Conservation (phyloP, 805 yeast genomes). For the Grigorovia transvaalensis region DNA sequence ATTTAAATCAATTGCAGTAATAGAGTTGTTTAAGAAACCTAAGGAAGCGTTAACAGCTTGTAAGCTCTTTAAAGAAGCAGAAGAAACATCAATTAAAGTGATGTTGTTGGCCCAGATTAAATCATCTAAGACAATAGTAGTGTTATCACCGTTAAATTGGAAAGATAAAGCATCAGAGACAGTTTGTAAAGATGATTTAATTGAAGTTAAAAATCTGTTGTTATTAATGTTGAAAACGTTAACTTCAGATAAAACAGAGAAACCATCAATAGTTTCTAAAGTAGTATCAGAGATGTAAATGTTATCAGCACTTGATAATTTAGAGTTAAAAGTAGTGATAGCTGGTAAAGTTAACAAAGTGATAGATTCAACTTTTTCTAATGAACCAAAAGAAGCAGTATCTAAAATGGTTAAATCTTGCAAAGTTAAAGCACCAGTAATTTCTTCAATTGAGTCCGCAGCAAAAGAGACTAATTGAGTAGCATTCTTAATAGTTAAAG, state of each 20-base stretch:
- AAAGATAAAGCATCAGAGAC: conserved; percentile 69
- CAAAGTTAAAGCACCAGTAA: conserved; percentile 61
- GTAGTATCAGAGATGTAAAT: conserved; percentile 67
- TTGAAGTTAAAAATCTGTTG: conserved; percentile 66
- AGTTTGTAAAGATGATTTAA: conserved; percentile 60
- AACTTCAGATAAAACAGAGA: conserved; percentile 35
- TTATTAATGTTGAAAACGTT: conserved; percentile 76
- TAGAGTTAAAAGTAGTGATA: conserved; percentile 57
- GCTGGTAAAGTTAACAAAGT: conserved; percentile 81
- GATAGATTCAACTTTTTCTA: conserved; percentile 74
- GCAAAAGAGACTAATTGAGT: conserved; percentile 50
- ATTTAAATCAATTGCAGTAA: conserved; percentile 46
- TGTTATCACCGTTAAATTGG: conserved; percentile 75
- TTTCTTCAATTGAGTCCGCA: conserved; percentile 70
- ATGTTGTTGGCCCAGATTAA: conserved; percentile 82
- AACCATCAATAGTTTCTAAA: conserved; percentile 57
- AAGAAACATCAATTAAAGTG: conserved; percentile 69
- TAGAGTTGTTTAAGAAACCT: conserved; percentile 65
- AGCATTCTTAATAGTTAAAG: conserved; percentile 56
- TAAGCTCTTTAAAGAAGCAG: conserved; percentile 61
- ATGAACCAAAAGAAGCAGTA: conserved; percentile 62
- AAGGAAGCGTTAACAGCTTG: conserved; percentile 68
- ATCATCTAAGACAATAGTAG: conserved; percentile 55
- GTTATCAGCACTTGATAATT: conserved; percentile 60
- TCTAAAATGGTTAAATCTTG: conserved; percentile 54